Evolutionary conservation across 805 yeast genomes (phyloP), one percentile per base, ranked within the genome.

Genomic region (Sugiyamaella americana): DNA sequence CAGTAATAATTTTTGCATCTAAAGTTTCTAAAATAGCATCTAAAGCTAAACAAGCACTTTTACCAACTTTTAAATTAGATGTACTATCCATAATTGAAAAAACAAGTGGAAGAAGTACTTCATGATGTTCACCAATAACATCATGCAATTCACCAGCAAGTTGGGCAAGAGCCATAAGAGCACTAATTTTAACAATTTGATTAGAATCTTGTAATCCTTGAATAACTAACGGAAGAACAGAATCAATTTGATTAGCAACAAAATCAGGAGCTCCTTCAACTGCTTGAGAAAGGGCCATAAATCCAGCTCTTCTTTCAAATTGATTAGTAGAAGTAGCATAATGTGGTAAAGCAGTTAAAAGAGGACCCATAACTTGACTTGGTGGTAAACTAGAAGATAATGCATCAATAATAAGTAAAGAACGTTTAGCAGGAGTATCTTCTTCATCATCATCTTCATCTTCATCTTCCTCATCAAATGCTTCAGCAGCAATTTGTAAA

Each of bases 241-340:
- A 81, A 50, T 77, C 76, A 51, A 89, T 68, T 62, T 88, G 91
- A 41, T 83, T 74, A 40, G 88, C 76, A 58, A 85, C 76, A 66
- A 75, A 91, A 62, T 93, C 99, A 52, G 98, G 98, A 37, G 98
- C 91, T 63, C 98, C 98, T 53, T 84, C 78, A 40, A 85, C 85
- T 44, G 91, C 80, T 48, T 80, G 86, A 58, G 94, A 87, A 52
- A 93, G 70, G 29, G 95, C 78, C 58, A 87, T 71, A 44, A 88
- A 73, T 46, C 84, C 93, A 50, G 94, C 96, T 70, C 96, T 81
- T 71, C 94, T 81, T 69, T 84, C 87, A 18, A 38, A 38, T 54
- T 77, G 82, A 63, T 86, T 79, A n/a, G 77, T 54, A 16, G 89
- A 76, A 41, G 78, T 53, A 37, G 63, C 59, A 34, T 58, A 58